A percentile compares a stretch with the other conserved stretches of the same genome.
Evolutionary conservation across 1,284 basidiomycete species (phyloP).

Genomic region (Ceratobasidium sp.): DNA sequence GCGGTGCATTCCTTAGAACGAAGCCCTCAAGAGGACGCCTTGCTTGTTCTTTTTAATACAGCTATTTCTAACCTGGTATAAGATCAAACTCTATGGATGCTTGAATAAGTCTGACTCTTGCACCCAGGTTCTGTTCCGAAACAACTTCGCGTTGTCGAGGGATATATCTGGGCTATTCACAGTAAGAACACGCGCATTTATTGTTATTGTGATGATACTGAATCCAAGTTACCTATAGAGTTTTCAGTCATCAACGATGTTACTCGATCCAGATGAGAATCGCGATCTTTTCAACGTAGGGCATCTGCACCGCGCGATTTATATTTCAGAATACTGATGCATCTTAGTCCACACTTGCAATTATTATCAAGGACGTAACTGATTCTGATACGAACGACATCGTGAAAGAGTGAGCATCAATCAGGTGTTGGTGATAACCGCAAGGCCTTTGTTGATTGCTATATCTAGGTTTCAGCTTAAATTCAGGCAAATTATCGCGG

Average conservation of each 20-base stretch:
- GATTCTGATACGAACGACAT: conserved; percentile 70
- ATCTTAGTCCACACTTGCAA: conserved; percentile 64
- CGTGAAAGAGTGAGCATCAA: conserved; percentile 57
- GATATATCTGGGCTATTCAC: conserved; percentile 67
- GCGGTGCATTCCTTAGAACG: conserved; percentile 75
- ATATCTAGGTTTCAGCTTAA: conserved; percentile 65
- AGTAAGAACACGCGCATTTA: conserved; percentile 8
- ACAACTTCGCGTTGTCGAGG: conserved; percentile 49
- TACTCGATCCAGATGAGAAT: conserved; percentile 71
- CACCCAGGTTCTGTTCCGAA: conserved; percentile 63
- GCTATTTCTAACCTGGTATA: conserved; percentile 69
- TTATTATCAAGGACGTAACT: conserved; percentile 77
- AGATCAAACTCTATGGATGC: no score
- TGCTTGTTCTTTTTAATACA: conserved; percentile 74
- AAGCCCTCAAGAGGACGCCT: conserved; percentile 72
- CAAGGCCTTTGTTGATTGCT: conserved; percentile 1
- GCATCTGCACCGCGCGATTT: no score
- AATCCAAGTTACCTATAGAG: conserved; percentile 58
- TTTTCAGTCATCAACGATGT: conserved; percentile 72
- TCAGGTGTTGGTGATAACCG: no score
- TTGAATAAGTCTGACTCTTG: neutral
- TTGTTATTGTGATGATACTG: no score
- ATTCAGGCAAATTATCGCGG: conserved; percentile 69
- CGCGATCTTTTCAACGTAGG: conserved; percentile 65
- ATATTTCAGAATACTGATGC: neutral